A percentile compares a stretch with the other conserved stretches of the same genome.
These are phyloP conservation scores for Mycena rosella DNA, from an alignment of 768 basidiomycete species.

Conservation along the genomic window DNA sequence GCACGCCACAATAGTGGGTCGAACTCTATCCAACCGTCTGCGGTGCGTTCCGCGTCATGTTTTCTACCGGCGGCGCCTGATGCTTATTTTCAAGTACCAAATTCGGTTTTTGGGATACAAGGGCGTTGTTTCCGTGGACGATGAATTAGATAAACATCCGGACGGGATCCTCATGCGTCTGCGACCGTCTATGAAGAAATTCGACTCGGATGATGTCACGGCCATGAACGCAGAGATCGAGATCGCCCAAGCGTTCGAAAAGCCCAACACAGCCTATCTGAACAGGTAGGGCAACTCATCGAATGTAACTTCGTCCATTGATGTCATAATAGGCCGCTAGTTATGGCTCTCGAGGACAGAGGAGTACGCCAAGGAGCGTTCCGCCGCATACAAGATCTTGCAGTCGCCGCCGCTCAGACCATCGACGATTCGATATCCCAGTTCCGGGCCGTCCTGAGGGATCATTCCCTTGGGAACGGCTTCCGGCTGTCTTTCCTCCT, in stretches of 20 bases:
- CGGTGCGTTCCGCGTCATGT: constrained; percentile 56
- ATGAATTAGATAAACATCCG: constrained; percentile 56
- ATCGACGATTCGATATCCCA: constrained; percentile 68
- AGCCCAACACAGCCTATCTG: constrained; percentile 73
- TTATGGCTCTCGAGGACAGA: constrained; percentile 85
- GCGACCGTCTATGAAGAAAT: constrained; percentile 83
- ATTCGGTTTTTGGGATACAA: constrained; percentile 89
- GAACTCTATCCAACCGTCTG: constrained; percentile 64
- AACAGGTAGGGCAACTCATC: constrained; percentile 66
- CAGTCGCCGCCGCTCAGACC: constrained; percentile 68
- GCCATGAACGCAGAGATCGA: constrained; percentile 72
- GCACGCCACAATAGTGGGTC: constrained; percentile 51
- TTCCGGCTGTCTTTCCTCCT: constrained; percentile 68
- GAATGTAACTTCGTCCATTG: constrained; percentile 2
- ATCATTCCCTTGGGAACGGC: constrained; percentile 57
- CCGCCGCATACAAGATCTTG: constrained; percentile 68
- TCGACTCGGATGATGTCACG: constrained; percentile 60
- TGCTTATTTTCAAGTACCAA: constrained; percentile 50
- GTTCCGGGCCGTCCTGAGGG: constrained; percentile 63
- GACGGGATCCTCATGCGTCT: constrained; percentile 76
- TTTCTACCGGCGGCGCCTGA: constrained; percentile 1
- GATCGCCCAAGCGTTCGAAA: constrained; percentile 74
- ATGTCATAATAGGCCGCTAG: constrained; percentile 63
- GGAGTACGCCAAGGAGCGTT: constrained; percentile 73
- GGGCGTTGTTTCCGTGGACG: constrained; percentile 82